Percentiles rank a stretch among this genome's conserved stretches.
Evolutionary conservation across 108 stramenopile genomes (phyloP).

Genomic region (Cyclostephanos invisitatus): DNA sequence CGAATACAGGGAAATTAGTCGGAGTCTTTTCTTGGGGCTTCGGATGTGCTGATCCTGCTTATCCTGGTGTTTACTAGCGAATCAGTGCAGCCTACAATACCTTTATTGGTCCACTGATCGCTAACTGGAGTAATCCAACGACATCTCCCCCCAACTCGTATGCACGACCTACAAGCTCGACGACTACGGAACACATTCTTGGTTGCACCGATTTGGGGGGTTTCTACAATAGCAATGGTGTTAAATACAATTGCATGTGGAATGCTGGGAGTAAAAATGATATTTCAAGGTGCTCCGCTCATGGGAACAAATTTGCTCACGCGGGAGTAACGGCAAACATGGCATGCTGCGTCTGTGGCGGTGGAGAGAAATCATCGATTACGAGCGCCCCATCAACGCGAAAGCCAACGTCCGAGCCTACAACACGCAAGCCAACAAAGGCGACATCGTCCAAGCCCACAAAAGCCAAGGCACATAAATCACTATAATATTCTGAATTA

Average conservation of each 20-base stretch:
- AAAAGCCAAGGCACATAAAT: no score
- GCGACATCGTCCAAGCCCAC: no score
- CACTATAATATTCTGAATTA: no score
- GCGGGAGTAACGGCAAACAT: neutral
- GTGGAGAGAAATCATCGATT: neutral
- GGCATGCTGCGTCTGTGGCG: constrained; percentile 10
- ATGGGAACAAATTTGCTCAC: neutral
- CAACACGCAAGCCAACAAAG: no score
- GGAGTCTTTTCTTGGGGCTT: constrained; percentile 4
- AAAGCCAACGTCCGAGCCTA: no score
- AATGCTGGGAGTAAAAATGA: neutral
- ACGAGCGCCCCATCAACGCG: neutral
- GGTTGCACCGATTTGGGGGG: neutral
- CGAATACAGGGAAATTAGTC: neutral
- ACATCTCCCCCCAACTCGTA: no score
- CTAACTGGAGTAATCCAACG: neutral
- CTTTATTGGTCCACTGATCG: neutral
- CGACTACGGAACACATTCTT: neutral
- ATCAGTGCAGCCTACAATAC: neutral
- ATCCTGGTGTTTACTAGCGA: constrained; percentile 9
- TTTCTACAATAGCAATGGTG: neutral
- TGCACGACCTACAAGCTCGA: no score
- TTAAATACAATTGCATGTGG: constrained; percentile 1
- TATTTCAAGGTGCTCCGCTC: neutral
- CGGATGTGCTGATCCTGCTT: constrained; percentile 6